Evolutionary conservation across 75 land plant genomes (phyloP).

Genomic region (Adiantum capillusveneris): DNA sequence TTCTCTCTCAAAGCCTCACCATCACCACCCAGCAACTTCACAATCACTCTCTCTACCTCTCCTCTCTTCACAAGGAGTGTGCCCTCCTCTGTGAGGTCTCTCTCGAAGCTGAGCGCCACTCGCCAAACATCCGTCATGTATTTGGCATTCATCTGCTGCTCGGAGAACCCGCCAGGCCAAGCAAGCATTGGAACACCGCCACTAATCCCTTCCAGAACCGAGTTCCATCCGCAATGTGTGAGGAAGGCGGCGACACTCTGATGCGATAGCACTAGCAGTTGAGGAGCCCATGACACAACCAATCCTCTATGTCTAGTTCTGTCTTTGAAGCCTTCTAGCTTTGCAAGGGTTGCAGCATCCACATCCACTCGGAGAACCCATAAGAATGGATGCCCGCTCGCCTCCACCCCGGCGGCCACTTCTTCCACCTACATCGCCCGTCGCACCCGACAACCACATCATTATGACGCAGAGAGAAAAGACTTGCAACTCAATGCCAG

Average conservation of each 20-base stretch:
- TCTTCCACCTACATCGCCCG: background rate
- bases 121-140: background rate
- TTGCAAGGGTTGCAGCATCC: background rate
- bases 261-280: background rate
- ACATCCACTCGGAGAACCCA: background rate
- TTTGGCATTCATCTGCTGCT: background rate
- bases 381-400: background rate
- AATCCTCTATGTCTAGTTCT: too few relatives aligned
- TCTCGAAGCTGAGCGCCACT: background rate
- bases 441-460: too few relatives aligned
- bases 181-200: constrained; percentile 1
- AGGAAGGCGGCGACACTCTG: background rate
- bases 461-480: too few relatives aligned
- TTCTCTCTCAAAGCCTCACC: too few relatives aligned
- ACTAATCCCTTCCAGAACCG: background rate
- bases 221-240: constrained; percentile 2
- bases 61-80: too few relatives aligned
- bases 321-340: background rate
- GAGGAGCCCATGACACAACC: constrained; percentile 9
- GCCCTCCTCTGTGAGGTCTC: background rate
- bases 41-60: too few relatives aligned
- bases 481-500: too few relatives aligned
- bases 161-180: constrained; percentile 3
- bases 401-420: too few relatives aligned
- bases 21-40: too few relatives aligned